Base-by-base conservation (phyloP, 2,329 filamentous ascomycete species). In the Aspergillus aculeatus region DNA sequence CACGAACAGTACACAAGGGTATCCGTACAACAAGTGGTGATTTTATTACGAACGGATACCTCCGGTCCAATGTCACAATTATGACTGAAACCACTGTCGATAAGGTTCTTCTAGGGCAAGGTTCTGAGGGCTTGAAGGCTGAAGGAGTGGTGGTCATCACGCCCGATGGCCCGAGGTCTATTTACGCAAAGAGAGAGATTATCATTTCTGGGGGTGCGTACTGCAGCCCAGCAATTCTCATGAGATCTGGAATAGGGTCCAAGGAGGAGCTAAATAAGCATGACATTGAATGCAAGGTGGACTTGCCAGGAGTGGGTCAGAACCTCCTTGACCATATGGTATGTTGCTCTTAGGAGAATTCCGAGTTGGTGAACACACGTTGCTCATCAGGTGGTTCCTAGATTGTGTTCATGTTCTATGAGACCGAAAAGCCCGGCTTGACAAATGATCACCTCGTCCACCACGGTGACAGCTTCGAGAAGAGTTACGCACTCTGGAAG, bases 351-450 rank as follows among this genome's bases (percentile, higher is more conserved):
- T 9, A 7, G 32, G 48, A 57, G 35, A 54, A 24, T 7, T n/a
- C 5, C 2, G 11, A 1, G 7, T 7, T n/a, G 5, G 12, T 7
- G 10, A 14, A 44, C 23, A 12, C 10, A 44, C 23, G 9, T n/a
- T 32, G n/a, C 59, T 69, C 44, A 66, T 35, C 12, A 31, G 11
- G 12, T 2, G n/a, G 12, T 9, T 11, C 12, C n/a, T 26, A 82
- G 77, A 82, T 83, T 26, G 77, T 81, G 50, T 86, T 87, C 69
- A 82, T 84, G 56, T 88, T 84, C 70, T 88, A 88, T 69, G 82
- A 86, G 71, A 82, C 84, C 2, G 78, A 77, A 12, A 76, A 81
- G 55, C 71, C 77, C 21, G 80, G 79, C 2, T 65, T 86, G 14
- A 86, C 85, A 14, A 84, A 77, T 51, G 86, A 88, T 69, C 71